A percentile compares a stretch with the other conserved stretches of the same genome.
Evolutionary conservation across 2,329 filamentous ascomycete genomes (phyloP).

Genomic region (Amauroascus niger): DNA sequence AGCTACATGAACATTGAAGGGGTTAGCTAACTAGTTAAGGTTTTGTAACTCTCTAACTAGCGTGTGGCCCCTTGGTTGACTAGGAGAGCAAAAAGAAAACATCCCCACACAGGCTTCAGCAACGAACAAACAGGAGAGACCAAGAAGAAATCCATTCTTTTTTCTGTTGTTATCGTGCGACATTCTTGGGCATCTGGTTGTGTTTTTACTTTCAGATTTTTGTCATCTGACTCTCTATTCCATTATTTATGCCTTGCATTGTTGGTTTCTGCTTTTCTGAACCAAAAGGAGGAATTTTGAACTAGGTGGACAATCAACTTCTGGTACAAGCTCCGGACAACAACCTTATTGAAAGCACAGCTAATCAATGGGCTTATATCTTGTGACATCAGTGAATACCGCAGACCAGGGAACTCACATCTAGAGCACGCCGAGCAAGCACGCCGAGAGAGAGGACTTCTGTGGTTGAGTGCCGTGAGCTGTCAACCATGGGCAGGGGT

Average conservation of each 20-base stretch:
- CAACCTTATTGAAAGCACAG: background rate
- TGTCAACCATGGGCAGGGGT: constrained; percentile 9
- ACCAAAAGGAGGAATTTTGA: background rate
- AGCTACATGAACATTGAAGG: too few species aligned
- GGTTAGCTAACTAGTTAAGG: too few species aligned
- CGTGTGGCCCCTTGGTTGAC: too few species aligned
- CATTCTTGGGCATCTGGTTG: background rate
- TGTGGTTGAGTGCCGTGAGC: background rate
- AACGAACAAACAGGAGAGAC: background rate
- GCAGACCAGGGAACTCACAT: background rate
- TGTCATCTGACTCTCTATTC: background rate
- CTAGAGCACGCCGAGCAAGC: too few species aligned
- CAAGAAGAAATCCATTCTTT: background rate
- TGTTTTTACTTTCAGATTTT: background rate
- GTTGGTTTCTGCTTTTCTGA: background rate
- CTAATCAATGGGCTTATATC: background rate
- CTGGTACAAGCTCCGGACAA: background rate
- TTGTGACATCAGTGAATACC: background rate
- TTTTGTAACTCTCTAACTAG: too few species aligned
- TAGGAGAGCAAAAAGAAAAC: background rate
- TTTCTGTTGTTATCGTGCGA: background rate
- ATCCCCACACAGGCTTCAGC: background rate
- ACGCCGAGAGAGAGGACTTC: background rate
- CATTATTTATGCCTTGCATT: background rate
- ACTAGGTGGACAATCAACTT: background rate